Base-by-base conservation (phyloP, 2,329 filamentous ascomycete species). In the Talaromyces islandicus region DNA sequence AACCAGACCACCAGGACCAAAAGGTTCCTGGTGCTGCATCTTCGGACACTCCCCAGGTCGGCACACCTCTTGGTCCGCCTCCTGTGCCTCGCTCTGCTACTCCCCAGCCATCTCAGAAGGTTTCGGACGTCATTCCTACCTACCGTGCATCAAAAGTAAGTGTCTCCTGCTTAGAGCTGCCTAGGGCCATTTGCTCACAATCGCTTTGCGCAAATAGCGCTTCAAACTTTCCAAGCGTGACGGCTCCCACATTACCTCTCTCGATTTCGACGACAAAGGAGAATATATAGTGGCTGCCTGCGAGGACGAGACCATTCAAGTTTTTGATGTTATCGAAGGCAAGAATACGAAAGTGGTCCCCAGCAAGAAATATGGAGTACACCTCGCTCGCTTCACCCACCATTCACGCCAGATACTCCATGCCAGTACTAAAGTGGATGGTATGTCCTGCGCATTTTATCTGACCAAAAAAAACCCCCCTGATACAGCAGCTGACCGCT, bases 201-300 rank as follows among this genome's bases (percentile, higher is more conserved):
- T 14, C n/a, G n/a, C 17, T 24, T 3, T 30, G 19, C 25, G 14
- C 11, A 38, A 41, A 5, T 38, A 58, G 60, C 54, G 60, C 38
- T 62, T 62, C 53, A 62, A 56, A 38, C 46, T 59, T 54, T 62
- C 60, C 51, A 79, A 75, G 67, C 72, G 71, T 66, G 77, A 76
- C 48, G 64, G 63, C 57, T 68, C 66, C 4, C 82, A 87, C 65
- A 86, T 97, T 62, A 89, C 94, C 9, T 97, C 93, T 1, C 85
- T 99, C 68, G 93, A 99, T 78, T 99, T 96, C 72, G 92, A 97
- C 75, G 92, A 97, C 77, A 89, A 90, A 50, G 94, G 94, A 73
- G 92, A 97, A 74, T 89, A 93, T 55, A 84, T 95, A 62, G 91
- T 99, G 76, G 90, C 92, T 0, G 91, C 92, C 6, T 90, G 92